Evolutionary conservation across 495 filamentous ascomycete species (phyloP).

Genomic region (Chlorociboria aeruginascens): DNA sequence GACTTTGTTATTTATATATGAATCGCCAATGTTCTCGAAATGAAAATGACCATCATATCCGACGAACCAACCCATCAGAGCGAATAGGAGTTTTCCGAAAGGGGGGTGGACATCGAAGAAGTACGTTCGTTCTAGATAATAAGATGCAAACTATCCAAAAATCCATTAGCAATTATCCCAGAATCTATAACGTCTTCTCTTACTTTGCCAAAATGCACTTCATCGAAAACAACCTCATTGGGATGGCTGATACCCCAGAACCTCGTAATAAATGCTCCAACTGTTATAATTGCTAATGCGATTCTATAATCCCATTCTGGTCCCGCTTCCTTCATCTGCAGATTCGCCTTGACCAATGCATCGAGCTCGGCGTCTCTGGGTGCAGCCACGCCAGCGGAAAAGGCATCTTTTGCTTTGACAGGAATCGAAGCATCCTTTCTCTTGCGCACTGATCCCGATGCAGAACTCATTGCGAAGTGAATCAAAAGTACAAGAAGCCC

Average conservation of each 20-base stretch:
- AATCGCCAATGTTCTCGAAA: constrained; percentile 99
- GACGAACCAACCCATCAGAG: constrained; percentile 89
- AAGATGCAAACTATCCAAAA: constrained; percentile 68
- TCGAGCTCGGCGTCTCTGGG: constrained; percentile 35
- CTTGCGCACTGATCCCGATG: constrained; percentile 37
- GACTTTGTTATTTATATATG: constrained; percentile 92
- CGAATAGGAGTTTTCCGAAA: constrained; percentile 83
- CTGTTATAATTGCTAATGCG: constrained; percentile 63
- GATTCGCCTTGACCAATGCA: constrained; percentile 22
- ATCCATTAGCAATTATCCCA: not conserved
- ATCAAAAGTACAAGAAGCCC: constrained; percentile 3
- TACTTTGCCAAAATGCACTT: constrained; percentile 99
- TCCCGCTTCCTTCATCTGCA: constrained; percentile 17
- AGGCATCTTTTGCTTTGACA: constrained; percentile 30
- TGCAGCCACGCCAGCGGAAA: constrained; percentile 16
- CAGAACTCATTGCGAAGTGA: constrained; percentile 14
- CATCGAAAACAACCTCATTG: constrained; percentile 95
- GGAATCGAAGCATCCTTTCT: constrained; percentile 34
- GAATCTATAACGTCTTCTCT: constrained; percentile 9
- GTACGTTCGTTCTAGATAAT: constrained; percentile 95
- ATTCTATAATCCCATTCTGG: constrained; percentile 81
- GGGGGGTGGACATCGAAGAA: constrained; percentile 99
- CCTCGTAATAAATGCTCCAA: constrained; percentile 75
- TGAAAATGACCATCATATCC: constrained; percentile 95
- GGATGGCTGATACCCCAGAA: constrained; percentile 95